phyloP scores from a whole-genome alignment of 2,329 filamentous ascomycete genomes.

The Arachnomyces sp. region DNA sequence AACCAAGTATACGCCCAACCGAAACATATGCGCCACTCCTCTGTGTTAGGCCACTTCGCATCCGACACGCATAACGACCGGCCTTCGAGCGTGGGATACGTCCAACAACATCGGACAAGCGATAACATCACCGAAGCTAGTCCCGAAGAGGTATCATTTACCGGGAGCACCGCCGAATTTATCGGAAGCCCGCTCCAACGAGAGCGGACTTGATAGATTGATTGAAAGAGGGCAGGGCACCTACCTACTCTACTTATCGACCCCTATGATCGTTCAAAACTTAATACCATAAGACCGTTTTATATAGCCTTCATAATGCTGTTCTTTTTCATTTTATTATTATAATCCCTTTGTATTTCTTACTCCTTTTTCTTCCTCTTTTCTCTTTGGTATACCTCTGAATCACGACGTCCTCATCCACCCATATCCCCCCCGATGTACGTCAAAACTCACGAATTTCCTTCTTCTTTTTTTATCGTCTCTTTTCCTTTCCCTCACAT shows the following conservation, averaged over 20 bases:
- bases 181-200: conserved; percentile 27
- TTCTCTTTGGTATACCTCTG: background rate
- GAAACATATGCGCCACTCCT: conserved; percentile 15
- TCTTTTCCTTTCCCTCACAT: background rate
- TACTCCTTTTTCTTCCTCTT: conserved; percentile 4
- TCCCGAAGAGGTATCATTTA: conserved; percentile 28
- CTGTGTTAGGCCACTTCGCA: conserved; percentile 22
- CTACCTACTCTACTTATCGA: conserved; percentile 6
- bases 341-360: conserved; percentile 3
- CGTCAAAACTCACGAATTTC: no score
- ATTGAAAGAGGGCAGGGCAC: conserved; percentile 2
- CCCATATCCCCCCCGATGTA: no score
- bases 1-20: conserved; percentile 15
- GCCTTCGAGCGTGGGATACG: conserved; percentile 43
- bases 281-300: no score
- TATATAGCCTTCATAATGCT: conserved; percentile 1
- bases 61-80: conserved; percentile 23
- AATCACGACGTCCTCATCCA: no score
- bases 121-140: conserved; percentile 40
- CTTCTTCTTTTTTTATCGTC: conserved; percentile 4
- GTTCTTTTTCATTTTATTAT: conserved; percentile 4
- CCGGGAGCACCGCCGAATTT: conserved; percentile 38
- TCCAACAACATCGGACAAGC: conserved; percentile 40
- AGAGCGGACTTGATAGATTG: conserved; percentile 1
- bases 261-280: background rate